phyloP scores from a whole-genome alignment of 768 basidiomycete species.

The Panellus pusillus region DNA sequence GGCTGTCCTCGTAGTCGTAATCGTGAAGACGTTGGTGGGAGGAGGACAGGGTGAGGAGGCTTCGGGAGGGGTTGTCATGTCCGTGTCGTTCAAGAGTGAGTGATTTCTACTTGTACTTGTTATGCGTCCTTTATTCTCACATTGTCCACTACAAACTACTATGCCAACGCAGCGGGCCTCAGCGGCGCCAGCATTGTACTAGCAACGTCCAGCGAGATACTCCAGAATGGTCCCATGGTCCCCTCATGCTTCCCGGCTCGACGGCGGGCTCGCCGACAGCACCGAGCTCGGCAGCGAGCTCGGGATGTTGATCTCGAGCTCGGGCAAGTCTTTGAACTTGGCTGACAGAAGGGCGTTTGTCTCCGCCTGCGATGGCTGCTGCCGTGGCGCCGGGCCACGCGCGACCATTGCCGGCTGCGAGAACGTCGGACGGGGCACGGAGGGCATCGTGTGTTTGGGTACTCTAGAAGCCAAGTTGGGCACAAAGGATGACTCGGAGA shows the following conservation, averaged over 20 bases:
- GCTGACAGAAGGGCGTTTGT: constrained; percentile 25
- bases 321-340: constrained; percentile 21
- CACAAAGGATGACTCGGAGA: background rate
- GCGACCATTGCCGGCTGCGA: constrained; percentile 31
- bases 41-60: constrained; percentile 66
- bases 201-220: constrained; percentile 49
- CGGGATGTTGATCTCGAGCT: constrained; percentile 3
- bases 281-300: constrained; percentile 1
- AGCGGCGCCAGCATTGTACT: constrained; percentile 42
- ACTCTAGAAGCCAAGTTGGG: constrained; percentile 28
- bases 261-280: constrained; percentile 15
- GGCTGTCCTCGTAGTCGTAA: constrained; percentile 78
- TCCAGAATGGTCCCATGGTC: constrained; percentile 61
- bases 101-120: too few species aligned
- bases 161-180: constrained; percentile 42
- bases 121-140: background rate
- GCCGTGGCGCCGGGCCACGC: constrained; percentile 22
- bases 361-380: constrained; percentile 23
- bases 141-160: constrained; percentile 4
- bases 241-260: constrained; percentile 32
- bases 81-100: constrained; percentile 20
- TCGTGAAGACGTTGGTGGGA: constrained; percentile 83
- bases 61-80: constrained; percentile 83
- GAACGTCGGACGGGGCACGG: constrained; percentile 58
- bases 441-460: constrained; percentile 67